These are phyloP conservation scores for Cymbidium sinense DNA, from an alignment of 106 monocot species.

Conservation along the genomic window DNA sequence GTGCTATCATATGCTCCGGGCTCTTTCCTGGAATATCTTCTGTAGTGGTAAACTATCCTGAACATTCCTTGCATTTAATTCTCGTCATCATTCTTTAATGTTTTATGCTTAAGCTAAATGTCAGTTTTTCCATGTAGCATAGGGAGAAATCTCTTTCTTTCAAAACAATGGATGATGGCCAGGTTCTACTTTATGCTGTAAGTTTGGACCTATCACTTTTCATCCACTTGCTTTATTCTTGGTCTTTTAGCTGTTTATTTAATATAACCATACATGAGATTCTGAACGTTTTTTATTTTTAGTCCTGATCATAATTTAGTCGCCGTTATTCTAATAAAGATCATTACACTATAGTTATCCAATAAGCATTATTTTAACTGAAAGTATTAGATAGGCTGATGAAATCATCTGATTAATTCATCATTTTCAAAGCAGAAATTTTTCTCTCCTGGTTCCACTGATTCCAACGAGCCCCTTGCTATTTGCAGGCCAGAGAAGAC, in stretches of 20 bases:
- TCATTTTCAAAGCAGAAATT: not conserved
- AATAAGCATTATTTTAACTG: not conserved
- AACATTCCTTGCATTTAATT: slow-evolving; percentile 4
- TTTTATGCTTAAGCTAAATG: not conserved
- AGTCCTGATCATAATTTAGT: not conserved
- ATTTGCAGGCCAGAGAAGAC: not conserved
- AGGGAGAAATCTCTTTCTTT: slow-evolving; percentile 97
- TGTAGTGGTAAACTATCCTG: slow-evolving; percentile 64
- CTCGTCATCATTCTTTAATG: not conserved
- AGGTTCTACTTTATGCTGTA: slow-evolving; percentile 94
- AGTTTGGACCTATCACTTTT: slow-evolving; percentile 22
- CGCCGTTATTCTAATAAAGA: not conserved
- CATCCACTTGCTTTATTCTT: not conserved
- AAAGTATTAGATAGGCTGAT: not conserved
- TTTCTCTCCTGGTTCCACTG: not conserved
- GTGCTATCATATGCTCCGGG: slow-evolving; percentile 92
- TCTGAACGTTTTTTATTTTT: not conserved
- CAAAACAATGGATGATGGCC: slow-evolving; percentile 99
- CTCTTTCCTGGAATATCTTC: slow-evolving; percentile 95
- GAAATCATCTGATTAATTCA: not conserved
- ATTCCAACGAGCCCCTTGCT: not conserved
- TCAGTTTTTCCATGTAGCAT: slow-evolving; percentile 44
- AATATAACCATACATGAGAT: not conserved
- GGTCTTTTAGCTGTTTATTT: not conserved
- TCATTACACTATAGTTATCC: not conserved